phyloP scores from a whole-genome alignment of 2,329 filamentous ascomycete species.

The Diaporthe sp. region DNA sequence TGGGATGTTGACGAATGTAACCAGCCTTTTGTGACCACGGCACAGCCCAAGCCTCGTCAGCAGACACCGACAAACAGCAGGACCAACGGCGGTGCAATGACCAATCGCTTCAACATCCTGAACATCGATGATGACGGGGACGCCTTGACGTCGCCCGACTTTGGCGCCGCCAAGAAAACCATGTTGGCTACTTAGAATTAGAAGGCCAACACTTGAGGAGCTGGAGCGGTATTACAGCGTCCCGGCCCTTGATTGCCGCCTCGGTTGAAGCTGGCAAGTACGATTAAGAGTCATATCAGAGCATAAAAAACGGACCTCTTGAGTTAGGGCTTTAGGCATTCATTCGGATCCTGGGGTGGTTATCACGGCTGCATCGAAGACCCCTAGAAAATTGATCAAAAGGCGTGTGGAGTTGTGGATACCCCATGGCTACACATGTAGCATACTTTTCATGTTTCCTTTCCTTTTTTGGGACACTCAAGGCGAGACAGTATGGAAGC shows the following conservation, averaged over 20 bases:
- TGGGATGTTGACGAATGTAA: slow-evolving; percentile 82
- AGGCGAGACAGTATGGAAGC: not conserved
- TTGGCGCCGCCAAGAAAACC: slow-evolving; percentile 44
- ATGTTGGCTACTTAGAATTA: slow-evolving; percentile 48
- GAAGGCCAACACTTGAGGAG: not conserved
- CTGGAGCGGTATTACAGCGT: not conserved
- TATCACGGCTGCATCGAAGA: not conserved
- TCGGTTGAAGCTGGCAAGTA: not conserved
- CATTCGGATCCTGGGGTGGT: not conserved
- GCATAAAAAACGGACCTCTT: not conserved
- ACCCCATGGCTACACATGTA: slow-evolving; percentile 13
- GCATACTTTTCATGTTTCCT: slow-evolving; percentile 1
- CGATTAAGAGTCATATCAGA: not conserved
- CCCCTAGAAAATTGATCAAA: slow-evolving; percentile 13
- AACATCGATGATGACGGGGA: slow-evolving; percentile 62
- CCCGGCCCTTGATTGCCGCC: not conserved
- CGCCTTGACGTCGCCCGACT: slow-evolving; percentile 46
- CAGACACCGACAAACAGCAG: slow-evolving; percentile 49
- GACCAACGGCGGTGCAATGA: slow-evolving; percentile 51
- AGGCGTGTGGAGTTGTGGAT: slow-evolving; percentile 35
- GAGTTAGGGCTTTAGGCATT: not conserved
- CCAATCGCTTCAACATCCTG: slow-evolving; percentile 75
- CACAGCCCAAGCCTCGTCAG: slow-evolving; percentile 47
- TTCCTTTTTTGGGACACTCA: not conserved
- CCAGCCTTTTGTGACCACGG: slow-evolving; percentile 61